Evolutionary conservation across 768 basidiomycete genomes (phyloP).

Genomic region (Boletus edulis): DNA sequence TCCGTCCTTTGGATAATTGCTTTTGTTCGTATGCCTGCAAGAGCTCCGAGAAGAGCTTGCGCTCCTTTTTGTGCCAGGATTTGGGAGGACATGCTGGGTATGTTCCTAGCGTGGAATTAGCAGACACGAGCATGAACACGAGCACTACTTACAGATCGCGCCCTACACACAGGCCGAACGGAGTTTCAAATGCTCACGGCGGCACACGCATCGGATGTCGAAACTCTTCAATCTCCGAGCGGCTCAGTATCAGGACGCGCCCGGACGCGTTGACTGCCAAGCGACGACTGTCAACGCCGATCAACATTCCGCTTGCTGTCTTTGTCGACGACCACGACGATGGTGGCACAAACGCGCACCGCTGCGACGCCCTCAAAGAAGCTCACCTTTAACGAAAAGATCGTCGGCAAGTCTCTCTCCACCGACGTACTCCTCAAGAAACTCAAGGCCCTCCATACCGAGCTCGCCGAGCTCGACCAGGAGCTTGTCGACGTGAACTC

Average conservation of each 20-base stretch:
- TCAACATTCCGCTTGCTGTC: constrained; percentile 1
- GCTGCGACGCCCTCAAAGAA: constrained; percentile 53
- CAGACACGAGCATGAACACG: no score
- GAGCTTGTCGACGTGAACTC: constrained; percentile 77
- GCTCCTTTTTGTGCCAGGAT: constrained; percentile 81
- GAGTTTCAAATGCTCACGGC: not conserved
- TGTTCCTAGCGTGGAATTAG: no score
- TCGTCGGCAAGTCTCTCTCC: constrained; percentile 70
- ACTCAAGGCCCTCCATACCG: constrained; percentile 72
- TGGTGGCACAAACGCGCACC: constrained; percentile 76
- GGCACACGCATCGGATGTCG: not conserved
- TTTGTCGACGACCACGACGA: constrained; percentile 30
- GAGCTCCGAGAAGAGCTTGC: constrained; percentile 80
- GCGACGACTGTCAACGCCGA: not conserved
- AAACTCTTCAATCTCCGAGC: constrained; percentile 7
- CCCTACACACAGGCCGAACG: not conserved
- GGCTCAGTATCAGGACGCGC: not conserved
- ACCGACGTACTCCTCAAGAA: constrained; percentile 86
- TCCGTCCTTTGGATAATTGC: constrained; percentile 85
- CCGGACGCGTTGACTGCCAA: constrained; percentile 14
- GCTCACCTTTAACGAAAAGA: constrained; percentile 78
- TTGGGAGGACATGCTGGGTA: constrained; percentile 21
- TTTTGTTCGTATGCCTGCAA: constrained; percentile 85
- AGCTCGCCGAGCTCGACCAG: constrained; percentile 84
- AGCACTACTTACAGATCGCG: no score